These are phyloP conservation scores for Schoenoplectus triqueter DNA, from an alignment of 202 grass and related monocot genomes.

Conservation along the genomic window DNA sequence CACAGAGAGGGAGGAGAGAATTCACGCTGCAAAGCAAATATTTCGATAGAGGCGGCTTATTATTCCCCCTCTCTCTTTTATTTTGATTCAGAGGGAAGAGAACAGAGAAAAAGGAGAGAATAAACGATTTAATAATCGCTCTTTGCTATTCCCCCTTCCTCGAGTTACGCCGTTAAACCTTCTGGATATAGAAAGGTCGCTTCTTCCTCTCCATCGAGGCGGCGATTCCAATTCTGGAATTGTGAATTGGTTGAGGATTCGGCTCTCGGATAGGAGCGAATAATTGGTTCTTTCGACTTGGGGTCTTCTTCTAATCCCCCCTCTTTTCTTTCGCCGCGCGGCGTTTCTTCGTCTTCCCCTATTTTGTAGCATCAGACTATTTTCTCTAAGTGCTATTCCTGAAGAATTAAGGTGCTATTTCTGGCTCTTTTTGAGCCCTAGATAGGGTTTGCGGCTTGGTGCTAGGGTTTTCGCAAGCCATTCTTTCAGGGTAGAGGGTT, in stretches of 20 bases:
- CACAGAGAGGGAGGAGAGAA: too few species aligned
- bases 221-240: conserved; percentile 41
- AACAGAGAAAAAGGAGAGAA: not conserved
- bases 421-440: conserved; percentile 26
- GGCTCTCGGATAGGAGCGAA: conserved; percentile 6
- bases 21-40: too few species aligned
- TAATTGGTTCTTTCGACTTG: not conserved
- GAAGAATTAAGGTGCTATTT: conserved; percentile 17
- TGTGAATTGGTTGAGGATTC: conserved; percentile 27
- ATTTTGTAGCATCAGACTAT: not conserved
- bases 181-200: conserved; percentile 21
- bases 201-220: conserved; percentile 32
- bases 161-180: conserved; percentile 18
- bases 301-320: conserved; percentile 33
- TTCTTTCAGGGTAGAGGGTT: conserved; percentile 31
- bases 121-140: not conserved
- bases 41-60: too few species aligned
- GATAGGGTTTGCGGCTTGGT: conserved; percentile 17
- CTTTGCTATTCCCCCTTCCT: not conserved
- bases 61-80: not conserved
- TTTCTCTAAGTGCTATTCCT: not conserved
- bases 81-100: not conserved
- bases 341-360: not conserved
- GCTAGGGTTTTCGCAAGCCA: conserved; percentile 31
- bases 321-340: not conserved